Conservation (phyloP, 305 asterid genomes). For the Ilex paraguariensis region DNA sequence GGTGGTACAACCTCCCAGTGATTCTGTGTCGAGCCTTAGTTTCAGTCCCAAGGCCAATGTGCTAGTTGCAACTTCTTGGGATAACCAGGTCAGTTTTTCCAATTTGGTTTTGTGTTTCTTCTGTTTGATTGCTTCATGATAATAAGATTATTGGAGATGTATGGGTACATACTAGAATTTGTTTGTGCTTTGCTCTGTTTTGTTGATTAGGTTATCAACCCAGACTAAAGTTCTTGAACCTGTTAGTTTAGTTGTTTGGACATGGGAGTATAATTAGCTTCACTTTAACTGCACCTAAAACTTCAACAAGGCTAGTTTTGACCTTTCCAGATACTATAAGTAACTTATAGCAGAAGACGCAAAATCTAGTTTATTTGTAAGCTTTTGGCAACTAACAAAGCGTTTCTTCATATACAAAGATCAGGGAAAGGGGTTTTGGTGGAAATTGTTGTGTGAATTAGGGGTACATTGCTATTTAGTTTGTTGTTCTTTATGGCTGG, state of each 20-base stretch:
- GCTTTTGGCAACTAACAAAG: neutral
- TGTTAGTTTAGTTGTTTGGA: too few species aligned
- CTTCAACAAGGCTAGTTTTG: too few species aligned
- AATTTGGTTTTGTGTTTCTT: neutral
- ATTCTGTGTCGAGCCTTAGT: conserved; percentile 51
- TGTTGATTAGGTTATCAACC: too few species aligned
- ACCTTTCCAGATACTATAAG: too few species aligned
- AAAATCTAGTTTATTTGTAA: neutral
- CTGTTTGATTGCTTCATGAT: neutral
- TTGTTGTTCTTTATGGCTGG: neutral
- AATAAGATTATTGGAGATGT: neutral
- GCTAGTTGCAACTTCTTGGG: conserved; percentile 57
- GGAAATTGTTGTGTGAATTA: neutral
- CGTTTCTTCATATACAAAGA: neutral
- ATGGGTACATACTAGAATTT: too few species aligned
- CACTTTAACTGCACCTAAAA: too few species aligned
- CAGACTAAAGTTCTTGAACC: too few species aligned
- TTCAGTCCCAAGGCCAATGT: conserved; percentile 56
- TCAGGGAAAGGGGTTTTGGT: neutral
- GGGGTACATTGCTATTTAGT: neutral
- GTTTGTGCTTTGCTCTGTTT: neutral
- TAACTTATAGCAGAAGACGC: too few species aligned
- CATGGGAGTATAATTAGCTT: too few species aligned
- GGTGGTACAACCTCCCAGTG: conserved; percentile 51
- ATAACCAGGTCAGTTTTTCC: conserved; percentile 39